A percentile compares a stretch with the other conserved stretches of the same genome.
Evolutionary conservation across 2,329 filamentous ascomycete genomes (phyloP).

Genomic region (Fusarium sp.): DNA sequence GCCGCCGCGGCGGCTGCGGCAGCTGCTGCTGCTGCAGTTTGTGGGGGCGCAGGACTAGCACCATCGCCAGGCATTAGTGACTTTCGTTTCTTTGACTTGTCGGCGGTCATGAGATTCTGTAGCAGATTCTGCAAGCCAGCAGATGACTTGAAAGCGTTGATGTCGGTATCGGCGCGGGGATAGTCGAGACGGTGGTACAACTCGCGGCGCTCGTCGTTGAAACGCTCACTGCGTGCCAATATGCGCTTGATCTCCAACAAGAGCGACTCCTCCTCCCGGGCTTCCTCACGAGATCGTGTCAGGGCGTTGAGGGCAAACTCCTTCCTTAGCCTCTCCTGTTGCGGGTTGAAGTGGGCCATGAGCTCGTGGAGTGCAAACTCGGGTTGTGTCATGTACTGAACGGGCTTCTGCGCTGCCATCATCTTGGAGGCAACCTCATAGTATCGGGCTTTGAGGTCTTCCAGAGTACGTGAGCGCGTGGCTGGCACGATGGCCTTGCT

Average conservation of each 20-base stretch:
- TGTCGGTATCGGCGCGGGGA: slow-evolving; percentile 75
- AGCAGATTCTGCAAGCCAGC: slow-evolving; percentile 82
- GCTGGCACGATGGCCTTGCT: slow-evolving; percentile 66
- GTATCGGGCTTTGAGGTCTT: slow-evolving; percentile 91
- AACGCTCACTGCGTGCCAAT: slow-evolving; percentile 82
- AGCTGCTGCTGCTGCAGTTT: slow-evolving; percentile 26
- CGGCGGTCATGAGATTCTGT: slow-evolving; percentile 82
- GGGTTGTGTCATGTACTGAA: slow-evolving; percentile 85
- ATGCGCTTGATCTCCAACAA: slow-evolving; percentile 93
- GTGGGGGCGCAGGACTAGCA: slow-evolving; percentile 55
- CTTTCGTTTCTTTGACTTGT: slow-evolving; percentile 91
- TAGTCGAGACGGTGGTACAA: slow-evolving; percentile 89
- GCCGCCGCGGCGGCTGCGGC: slow-evolving; percentile 37
- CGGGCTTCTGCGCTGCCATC: slow-evolving; percentile 82
- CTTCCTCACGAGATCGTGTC: slow-evolving; percentile 84
- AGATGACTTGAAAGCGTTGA: slow-evolving; percentile 82
- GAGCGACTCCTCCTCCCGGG: slow-evolving; percentile 89
- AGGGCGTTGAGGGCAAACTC: slow-evolving; percentile 84
- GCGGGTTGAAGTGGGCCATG: slow-evolving; percentile 87
- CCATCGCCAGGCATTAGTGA: slow-evolving; percentile 72
- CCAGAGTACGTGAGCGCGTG: slow-evolving; percentile 74
- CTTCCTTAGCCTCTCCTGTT: slow-evolving; percentile 83
- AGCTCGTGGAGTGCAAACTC: slow-evolving; percentile 87
- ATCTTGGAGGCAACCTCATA: slow-evolving; percentile 87
- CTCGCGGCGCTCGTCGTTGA: slow-evolving; percentile 89